These are phyloP conservation scores for Tuber microsphaerosporum DNA, from an alignment of 495 filamentous ascomycete species.

Conservation along the genomic window DNA sequence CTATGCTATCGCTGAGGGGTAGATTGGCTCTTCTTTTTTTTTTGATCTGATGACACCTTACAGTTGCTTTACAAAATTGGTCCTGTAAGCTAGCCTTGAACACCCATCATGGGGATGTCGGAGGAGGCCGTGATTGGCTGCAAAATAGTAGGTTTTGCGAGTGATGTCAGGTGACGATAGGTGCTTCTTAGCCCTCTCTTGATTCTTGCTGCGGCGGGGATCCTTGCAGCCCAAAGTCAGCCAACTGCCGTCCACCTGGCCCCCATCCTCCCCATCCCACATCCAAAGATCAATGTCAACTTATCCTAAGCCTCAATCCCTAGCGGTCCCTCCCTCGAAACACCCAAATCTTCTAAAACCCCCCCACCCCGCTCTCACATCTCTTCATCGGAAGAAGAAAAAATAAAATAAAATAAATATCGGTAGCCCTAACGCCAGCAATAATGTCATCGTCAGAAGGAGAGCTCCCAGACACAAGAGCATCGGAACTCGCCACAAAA, in stretches of 20 bases:
- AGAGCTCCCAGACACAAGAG: conserved; percentile 8
- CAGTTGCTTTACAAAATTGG: neutral
- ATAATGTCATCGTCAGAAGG: neutral
- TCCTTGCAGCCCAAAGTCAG: neutral
- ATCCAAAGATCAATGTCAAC: neutral
- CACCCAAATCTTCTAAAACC: neutral
- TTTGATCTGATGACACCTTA: neutral
- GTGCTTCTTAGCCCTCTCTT: neutral
- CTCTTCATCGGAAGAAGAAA: neutral
- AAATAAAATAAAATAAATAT: neutral
- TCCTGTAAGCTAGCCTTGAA: neutral
- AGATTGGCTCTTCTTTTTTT: neutral
- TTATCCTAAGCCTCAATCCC: neutral
- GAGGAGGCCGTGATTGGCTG: neutral
- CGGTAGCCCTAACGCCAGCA: neutral
- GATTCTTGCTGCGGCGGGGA: neutral
- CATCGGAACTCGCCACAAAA: conserved; percentile 30
- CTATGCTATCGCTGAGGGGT: neutral
- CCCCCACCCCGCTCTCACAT: neutral
- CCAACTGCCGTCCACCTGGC: neutral
- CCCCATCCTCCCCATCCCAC: neutral
- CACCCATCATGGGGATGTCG: neutral
- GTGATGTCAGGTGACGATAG: conserved; percentile 1
- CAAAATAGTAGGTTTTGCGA: neutral
- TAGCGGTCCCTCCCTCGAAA: neutral